Conservation (phyloP, 2,329 filamentous ascomycete genomes). For the Ascomycota sp. region DNA sequence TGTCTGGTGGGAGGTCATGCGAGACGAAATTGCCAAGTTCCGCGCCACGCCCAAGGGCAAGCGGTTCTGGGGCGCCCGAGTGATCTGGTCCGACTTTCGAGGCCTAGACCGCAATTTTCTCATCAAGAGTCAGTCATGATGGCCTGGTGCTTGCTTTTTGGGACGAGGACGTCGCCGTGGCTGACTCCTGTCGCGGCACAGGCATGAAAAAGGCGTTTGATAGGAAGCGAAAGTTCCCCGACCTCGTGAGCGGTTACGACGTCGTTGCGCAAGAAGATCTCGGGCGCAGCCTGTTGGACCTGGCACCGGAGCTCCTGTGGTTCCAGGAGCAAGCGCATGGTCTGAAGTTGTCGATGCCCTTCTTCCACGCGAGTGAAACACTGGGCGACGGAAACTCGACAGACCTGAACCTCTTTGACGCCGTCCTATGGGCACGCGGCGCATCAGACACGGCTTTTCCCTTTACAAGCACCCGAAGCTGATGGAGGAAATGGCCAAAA, state of each 20-base stretch:
- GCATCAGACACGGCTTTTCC: background rate
- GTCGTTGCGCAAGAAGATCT: background rate
- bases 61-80: background rate
- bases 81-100: background rate
- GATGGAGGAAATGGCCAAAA: background rate
- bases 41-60: background rate
- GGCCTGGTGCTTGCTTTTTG: too few relatives aligned
- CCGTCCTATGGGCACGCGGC: background rate
- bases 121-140: background rate
- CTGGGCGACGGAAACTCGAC: background rate
- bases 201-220: background rate
- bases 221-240: conserved; percentile 1
- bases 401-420: background rate
- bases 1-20: conserved; percentile 1
- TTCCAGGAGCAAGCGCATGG: background rate
- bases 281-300: background rate
- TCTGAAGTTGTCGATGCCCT: background rate
- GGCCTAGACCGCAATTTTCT: background rate
- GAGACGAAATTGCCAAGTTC: background rate
- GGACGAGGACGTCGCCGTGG: too few relatives aligned
- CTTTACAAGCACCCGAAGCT: background rate
- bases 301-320: background rate
- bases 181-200: too few relatives aligned
- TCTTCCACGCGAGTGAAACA: background rate
- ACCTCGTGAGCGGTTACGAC: background rate